A percentile compares a stretch with the other conserved stretches of the same genome.
Evolutionary conservation across 768 basidiomycete species (phyloP).

Genomic region (Hypholoma sublateritium): DNA sequence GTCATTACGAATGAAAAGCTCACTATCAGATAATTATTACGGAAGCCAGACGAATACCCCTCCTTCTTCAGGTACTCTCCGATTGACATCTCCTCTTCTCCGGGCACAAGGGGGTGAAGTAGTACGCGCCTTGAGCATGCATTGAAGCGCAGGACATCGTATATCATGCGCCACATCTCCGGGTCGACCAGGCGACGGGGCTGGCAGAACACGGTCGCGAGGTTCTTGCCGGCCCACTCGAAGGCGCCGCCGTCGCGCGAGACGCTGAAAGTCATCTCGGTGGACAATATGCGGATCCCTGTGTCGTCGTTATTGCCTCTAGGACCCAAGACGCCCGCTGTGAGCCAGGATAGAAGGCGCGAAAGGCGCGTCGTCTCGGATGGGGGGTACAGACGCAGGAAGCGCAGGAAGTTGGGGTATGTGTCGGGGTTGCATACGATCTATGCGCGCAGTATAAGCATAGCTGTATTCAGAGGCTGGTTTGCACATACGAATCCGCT

Average conservation of each 20-base stretch:
- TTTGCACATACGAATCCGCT: constrained; percentile 55
- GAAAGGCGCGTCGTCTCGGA: not conserved
- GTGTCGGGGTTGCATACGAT: constrained; percentile 77
- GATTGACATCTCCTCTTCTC: constrained; percentile 48
- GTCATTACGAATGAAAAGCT: constrained; percentile 17
- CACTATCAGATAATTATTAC: constrained; percentile 75
- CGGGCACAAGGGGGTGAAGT: constrained; percentile 19
- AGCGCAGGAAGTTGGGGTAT: constrained; percentile 78
- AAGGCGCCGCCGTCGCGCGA: constrained; percentile 68
- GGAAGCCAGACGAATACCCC: constrained; percentile 66
- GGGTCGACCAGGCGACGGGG: constrained; percentile 58
- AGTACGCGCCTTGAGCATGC: constrained; percentile 58
- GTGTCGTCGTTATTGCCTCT: constrained; percentile 19
- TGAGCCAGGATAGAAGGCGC: constrained; percentile 6
- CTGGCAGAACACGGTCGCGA: constrained; percentile 67
- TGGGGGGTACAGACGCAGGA: constrained; percentile 45
- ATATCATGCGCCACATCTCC: constrained; percentile 71
- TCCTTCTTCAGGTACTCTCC: constrained; percentile 63
- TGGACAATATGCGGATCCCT: constrained; percentile 49
- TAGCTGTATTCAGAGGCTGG: not conserved
- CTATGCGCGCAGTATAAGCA: constrained; percentile 28
- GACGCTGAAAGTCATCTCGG: constrained; percentile 79
- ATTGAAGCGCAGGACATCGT: constrained; percentile 73
- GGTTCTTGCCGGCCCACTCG: constrained; percentile 76
- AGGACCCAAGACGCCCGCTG: not conserved